Conservation (phyloP, 345 rosid species). For the Hypericum perforatum region DNA sequence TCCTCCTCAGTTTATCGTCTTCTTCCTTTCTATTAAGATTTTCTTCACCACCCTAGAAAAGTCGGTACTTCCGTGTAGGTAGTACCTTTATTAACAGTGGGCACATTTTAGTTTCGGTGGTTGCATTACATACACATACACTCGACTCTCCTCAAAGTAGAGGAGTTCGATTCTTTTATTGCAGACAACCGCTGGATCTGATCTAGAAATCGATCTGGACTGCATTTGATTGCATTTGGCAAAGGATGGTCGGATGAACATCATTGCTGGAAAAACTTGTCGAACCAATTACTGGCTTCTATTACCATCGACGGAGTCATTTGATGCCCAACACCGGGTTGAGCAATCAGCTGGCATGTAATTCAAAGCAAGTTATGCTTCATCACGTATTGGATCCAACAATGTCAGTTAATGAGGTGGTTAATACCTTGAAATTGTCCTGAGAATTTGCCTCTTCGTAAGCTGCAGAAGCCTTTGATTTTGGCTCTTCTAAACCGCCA, state of each 20-base stretch:
- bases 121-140: no score
- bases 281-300: constrained; percentile 72
- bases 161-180: not conserved
- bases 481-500: constrained; percentile 47
- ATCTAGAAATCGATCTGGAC: not conserved
- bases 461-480: constrained; percentile 32
- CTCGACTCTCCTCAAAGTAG: no score
- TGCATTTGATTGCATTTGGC: no score
- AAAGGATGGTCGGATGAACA: not conserved
- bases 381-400: not conserved
- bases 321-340: constrained; percentile 63
- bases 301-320: constrained; percentile 64
- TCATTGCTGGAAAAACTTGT: constrained; percentile 40
- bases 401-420: constrained; percentile 10
- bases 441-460: constrained; percentile 29
- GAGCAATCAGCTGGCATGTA: constrained; percentile 38
- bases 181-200: not conserved
- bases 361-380: not conserved
- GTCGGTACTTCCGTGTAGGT: no score
- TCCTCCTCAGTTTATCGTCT: no score
- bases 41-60: no score
- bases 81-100: no score
- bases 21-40: no score
- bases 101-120: no score
- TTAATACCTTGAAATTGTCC: constrained; percentile 41